Evolutionary conservation across 352 stramenopile species (phyloP), one percentile per base, ranked within the genome.

Genomic region (Aphanomyces astaci): DNA sequence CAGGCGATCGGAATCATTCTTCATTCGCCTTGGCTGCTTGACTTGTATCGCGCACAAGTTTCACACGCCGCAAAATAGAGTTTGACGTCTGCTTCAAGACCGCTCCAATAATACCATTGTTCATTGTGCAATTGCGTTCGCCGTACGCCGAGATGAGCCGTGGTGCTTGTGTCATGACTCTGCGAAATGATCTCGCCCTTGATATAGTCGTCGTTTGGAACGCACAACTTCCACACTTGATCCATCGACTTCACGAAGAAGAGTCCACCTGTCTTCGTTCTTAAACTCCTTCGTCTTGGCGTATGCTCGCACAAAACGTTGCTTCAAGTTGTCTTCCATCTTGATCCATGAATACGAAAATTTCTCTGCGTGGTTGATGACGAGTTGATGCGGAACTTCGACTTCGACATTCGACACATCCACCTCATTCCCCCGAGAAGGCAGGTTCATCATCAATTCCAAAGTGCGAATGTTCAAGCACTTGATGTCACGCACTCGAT

Each of bases 11-110:
- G 64, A 13, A 73, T 70, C 54, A 77, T 71, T n/a, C 65, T 64
- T 4, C 57, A 54, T 77, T 75, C 3, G 67, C 69, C 1, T 31
- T n/a, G 25, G 66, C 30, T 77, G 36, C 51, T 77, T 22, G 71
- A 65, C 52, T 77, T 75, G 48, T 71, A 75, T 2, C 69, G 39
- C 22, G 60, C 59, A 27, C 70, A 77, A 1, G 67, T 76, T 70
- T 73, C 72, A 55, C 72, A 76, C 22, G 66, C 74, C 15, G 56
- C 43, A 1, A 75, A 69, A 17, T 77, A 75, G 11, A 64, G 36
- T 17, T 64, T 46, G 2, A 64, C 33, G 4, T 64, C 66, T 49
- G 3, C 27, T 4, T 39, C 66, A 27, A 64, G 70, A 51, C 48
- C 63, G 43, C 63, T 54, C 54, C 64, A 66, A 39, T 59, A 68